Conservation (phyloP, 2,329 filamentous ascomycete species). For the Trichoderma sp. region DNA sequence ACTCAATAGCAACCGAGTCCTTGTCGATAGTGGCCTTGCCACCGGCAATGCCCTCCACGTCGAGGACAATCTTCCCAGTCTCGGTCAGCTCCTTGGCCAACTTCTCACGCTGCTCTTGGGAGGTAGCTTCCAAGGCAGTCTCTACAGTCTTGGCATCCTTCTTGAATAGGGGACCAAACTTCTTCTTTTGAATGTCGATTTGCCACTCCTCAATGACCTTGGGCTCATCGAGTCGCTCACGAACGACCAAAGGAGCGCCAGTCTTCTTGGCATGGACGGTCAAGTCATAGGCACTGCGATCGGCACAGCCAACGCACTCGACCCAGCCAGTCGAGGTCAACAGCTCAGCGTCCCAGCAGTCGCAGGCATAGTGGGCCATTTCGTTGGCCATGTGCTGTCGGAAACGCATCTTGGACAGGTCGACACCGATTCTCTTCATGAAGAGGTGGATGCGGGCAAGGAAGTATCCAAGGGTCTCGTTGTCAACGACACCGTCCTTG, state of each 20-base stretch:
- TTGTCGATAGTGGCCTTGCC: conserved; percentile 77
- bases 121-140: conserved; percentile 68
- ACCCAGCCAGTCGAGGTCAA: conserved; percentile 94
- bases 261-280: conserved; percentile 92
- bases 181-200: conserved; percentile 87
- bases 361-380: conserved; percentile 85
- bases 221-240: conserved; percentile 76
- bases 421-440: conserved; percentile 82
- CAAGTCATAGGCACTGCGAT: conserved; percentile 91
- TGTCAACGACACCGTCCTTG: conserved; percentile 78
- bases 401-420: conserved; percentile 86
- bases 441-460: conserved; percentile 90
- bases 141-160: conserved; percentile 88
- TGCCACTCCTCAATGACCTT: conserved; percentile 82
- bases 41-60: conserved; percentile 63
- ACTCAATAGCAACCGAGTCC: conserved; percentile 80
- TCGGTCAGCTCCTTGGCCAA: conserved; percentile 70
- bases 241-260: conserved; percentile 78
- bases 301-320: conserved; percentile 95
- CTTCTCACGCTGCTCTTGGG: conserved; percentile 78
- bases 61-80: conserved; percentile 71
- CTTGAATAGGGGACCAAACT: conserved; percentile 92
- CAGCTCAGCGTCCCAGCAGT: conserved; percentile 98
- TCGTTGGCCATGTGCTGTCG: conserved; percentile 87
- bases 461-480: conserved; percentile 98